Evolutionary conservation across 1,284 basidiomycete species (phyloP).

Genomic region (Microbotryomycetes sp.): DNA sequence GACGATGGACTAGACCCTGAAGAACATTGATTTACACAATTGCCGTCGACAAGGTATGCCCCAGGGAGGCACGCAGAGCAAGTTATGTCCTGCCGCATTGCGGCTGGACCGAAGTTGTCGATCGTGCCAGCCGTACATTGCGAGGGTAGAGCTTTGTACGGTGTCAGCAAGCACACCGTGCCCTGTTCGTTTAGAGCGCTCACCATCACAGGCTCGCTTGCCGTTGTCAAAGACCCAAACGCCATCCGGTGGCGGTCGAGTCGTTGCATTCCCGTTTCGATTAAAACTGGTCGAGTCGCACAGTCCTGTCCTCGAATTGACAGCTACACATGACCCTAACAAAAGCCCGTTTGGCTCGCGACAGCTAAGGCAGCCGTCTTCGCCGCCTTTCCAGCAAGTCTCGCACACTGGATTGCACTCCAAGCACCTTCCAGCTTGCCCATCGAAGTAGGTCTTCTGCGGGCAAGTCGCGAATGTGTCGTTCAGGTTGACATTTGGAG

Average conservation of each 20-base stretch:
- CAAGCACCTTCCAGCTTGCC: slow-evolving; percentile 47
- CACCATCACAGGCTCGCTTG: slow-evolving; percentile 70
- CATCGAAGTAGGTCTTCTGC: slow-evolving; percentile 55
- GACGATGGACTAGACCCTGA: slow-evolving; percentile 48
- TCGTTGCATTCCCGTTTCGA: neutral
- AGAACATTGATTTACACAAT: slow-evolving; percentile 62
- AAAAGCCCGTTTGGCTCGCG: slow-evolving; percentile 24
- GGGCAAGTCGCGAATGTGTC: slow-evolving; percentile 52
- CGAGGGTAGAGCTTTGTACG: slow-evolving; percentile 70
- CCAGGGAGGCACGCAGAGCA: slow-evolving; percentile 71
- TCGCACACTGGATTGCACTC: slow-evolving; percentile 58
- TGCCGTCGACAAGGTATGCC: slow-evolving; percentile 58
- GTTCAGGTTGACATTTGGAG: slow-evolving; percentile 46
- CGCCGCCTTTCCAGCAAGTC: slow-evolving; percentile 56
- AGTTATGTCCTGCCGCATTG: slow-evolving; percentile 56
- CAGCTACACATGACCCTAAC: slow-evolving; percentile 51
- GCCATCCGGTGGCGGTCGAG: slow-evolving; percentile 45
- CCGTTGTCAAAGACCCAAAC: slow-evolving; percentile 64
- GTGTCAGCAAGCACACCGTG: slow-evolving; percentile 65
- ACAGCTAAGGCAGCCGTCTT: slow-evolving; percentile 54
- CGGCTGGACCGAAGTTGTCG: slow-evolving; percentile 58
- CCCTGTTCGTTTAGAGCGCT: slow-evolving; percentile 47
- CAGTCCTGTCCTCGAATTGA: slow-evolving; percentile 55
- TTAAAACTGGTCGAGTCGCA: slow-evolving; percentile 45
- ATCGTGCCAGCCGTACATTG: slow-evolving; percentile 70